Conservation (phyloP, 192 early-diverging fungal genomes). For the Thamnidium elegans region DNA sequence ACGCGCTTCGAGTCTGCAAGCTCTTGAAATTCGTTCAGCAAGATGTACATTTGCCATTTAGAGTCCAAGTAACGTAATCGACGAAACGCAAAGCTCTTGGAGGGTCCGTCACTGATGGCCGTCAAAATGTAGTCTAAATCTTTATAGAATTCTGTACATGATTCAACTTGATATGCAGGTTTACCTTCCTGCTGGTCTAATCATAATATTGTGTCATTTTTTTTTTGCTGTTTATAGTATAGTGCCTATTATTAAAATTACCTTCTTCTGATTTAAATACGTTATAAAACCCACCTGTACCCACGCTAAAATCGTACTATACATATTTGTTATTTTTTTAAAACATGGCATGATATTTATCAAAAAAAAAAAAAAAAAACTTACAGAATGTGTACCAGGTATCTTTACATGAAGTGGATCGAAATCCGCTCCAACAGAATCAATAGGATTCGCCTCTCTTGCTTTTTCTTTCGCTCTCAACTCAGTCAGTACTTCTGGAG, state of each 20-base stretch:
- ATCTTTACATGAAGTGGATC: constrained; percentile 36
- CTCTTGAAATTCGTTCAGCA: constrained; percentile 94
- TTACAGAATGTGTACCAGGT: constrained; percentile 31
- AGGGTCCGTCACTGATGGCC: constrained; percentile 68
- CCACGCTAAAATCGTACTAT: constrained; percentile 15
- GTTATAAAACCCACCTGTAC: constrained; percentile 24
- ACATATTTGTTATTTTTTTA: no score
- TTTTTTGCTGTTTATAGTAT: no score
- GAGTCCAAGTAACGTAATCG: constrained; percentile 87
- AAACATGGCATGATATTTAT: no score
- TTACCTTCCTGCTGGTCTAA: background rate
- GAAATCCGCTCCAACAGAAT: constrained; percentile 43
- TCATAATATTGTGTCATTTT: no score
- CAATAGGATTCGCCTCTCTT: constrained; percentile 35
- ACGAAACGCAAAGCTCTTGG: constrained; percentile 90
- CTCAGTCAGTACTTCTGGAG: constrained; percentile 10
- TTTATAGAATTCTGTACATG: constrained; percentile 68
- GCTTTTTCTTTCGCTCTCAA: constrained; percentile 26
- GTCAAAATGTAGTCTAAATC: constrained; percentile 81
- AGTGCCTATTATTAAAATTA: no score
- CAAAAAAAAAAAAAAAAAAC: no score
- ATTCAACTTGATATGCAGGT: constrained; percentile 19
- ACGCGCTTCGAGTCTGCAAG: constrained; percentile 88
- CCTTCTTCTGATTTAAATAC: constrained; percentile 13
- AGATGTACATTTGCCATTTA: constrained; percentile 89